phyloP scores from a whole-genome alignment of 2,329 filamentous ascomycete genomes.

The Penicillium janthinellum region DNA sequence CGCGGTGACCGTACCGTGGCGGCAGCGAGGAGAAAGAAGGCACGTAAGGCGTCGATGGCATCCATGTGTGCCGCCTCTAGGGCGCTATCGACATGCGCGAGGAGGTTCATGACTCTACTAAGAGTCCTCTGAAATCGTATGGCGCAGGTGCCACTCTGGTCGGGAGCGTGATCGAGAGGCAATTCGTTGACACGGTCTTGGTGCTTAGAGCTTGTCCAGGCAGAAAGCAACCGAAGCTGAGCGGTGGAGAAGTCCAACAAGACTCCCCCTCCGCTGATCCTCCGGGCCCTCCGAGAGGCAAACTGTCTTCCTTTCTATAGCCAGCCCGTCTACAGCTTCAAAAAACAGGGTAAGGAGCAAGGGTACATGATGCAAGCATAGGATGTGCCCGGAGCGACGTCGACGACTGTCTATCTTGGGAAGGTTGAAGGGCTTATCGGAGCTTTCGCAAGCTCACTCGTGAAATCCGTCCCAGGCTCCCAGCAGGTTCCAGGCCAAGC shows the following conservation, averaged over 20 bases:
- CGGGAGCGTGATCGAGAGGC: not conserved
- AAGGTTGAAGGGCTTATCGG: not conserved
- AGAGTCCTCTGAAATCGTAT: not conserved
- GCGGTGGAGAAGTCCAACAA: not conserved
- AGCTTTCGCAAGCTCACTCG: conserved; percentile 1
- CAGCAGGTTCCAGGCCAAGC: not conserved
- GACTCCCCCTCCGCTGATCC: not conserved
- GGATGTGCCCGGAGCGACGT: not conserved
- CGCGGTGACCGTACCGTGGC: conserved; percentile 35
- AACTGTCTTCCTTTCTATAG: not conserved
- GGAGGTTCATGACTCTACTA: conserved; percentile 10
- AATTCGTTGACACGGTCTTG: not conserved
- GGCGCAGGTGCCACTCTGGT: not conserved
- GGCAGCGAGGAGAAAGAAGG: conserved; percentile 42
- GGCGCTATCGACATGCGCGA: conserved; percentile 17
- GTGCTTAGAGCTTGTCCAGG: not conserved
- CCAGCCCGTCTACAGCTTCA: not conserved
- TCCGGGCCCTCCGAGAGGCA: not conserved
- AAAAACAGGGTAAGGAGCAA: not conserved
- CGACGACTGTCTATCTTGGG: not conserved
- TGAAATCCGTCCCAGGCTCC: not conserved
- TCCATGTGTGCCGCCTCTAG: conserved; percentile 30
- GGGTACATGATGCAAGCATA: not conserved
- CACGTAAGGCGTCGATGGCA: conserved; percentile 37
- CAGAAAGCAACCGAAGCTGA: not conserved